Percentiles rank a stretch among this genome's conserved stretches.
Evolutionary conservation across 495 filamentous ascomycete genomes (phyloP).

Genomic region (Cryomyces antarcticus): DNA sequence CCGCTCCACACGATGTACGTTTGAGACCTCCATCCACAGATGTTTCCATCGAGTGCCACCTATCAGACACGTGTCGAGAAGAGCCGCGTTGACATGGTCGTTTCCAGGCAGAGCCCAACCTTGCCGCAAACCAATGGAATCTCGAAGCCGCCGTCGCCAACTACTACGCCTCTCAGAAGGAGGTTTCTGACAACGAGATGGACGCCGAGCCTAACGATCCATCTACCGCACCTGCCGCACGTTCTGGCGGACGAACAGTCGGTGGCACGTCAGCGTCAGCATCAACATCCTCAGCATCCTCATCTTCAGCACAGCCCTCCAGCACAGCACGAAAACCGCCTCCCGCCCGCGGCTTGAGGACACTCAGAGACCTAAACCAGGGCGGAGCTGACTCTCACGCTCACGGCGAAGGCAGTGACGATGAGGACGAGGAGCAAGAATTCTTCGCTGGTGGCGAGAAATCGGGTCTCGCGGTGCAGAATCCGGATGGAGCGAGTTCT

Average conservation of each 20-base stretch:
- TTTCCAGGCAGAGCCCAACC: constrained; percentile 47
- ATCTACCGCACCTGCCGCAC: constrained; percentile 4
- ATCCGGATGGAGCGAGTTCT: constrained; percentile 47
- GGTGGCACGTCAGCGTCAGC: constrained; percentile 13
- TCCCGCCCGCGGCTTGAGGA: constrained; percentile 28
- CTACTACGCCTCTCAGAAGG: constrained; percentile 52
- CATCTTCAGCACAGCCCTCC: neutral
- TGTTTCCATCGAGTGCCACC: constrained; percentile 1
- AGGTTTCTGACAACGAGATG: constrained; percentile 12
- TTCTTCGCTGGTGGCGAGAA: constrained; percentile 94
- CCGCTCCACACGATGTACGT: constrained; percentile 40
- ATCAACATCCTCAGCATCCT: constrained; percentile 5
- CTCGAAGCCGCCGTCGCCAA: constrained; percentile 43
- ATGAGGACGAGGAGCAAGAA: constrained; percentile 48
- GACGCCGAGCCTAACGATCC: neutral
- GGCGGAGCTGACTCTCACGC: constrained; percentile 34
- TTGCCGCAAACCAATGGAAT: constrained; percentile 48
- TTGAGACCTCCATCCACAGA: neutral
- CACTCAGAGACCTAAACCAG: constrained; percentile 30
- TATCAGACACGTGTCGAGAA: neutral
- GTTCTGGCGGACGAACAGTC: constrained; percentile 12
- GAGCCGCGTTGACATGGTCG: too few relatives aligned
- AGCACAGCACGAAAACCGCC: constrained; percentile 15
- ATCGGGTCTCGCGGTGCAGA: constrained; percentile 84
- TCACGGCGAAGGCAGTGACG: constrained; percentile 38